Percentiles rank a stretch among this genome's conserved stretches.
phyloP scores from a whole-genome alignment of 2,329 filamentous ascomycete genomes.

The Dactylellina cionopaga region DNA sequence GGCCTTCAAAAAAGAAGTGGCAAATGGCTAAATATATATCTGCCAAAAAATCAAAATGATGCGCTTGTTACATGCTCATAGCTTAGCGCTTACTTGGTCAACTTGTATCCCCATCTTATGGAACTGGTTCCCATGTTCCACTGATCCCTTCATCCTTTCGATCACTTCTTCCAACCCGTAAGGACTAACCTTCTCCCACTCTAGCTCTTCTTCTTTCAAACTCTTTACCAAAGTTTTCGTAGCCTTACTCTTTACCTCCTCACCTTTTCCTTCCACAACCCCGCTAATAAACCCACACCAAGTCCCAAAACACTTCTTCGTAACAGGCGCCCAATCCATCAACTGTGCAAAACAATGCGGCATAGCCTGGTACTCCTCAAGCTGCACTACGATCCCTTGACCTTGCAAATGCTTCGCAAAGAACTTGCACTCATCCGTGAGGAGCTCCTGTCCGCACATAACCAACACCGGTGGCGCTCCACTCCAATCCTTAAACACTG shows the following conservation, averaged over 20 bases:
- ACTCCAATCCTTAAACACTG: slow-evolving; percentile 70
- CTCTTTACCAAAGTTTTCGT: slow-evolving; percentile 64
- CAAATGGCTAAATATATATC: too few species aligned
- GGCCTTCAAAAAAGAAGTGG: too few species aligned
- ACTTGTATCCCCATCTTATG: slow-evolving; percentile 15
- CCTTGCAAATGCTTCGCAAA: slow-evolving; percentile 68
- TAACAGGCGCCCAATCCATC: slow-evolving; percentile 64
- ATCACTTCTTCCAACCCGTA: slow-evolving; percentile 60
- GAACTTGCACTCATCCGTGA: slow-evolving; percentile 70
- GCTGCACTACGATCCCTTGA: slow-evolving; percentile 71
- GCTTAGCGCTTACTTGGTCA: too few species aligned
- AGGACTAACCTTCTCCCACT: slow-evolving; percentile 63
- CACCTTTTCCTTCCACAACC: slow-evolving; percentile 33
- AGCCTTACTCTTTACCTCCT: slow-evolving; percentile 64
- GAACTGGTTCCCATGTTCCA: slow-evolving; percentile 56
- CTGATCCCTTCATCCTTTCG: slow-evolving; percentile 62
- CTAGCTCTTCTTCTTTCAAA: slow-evolving; percentile 62
- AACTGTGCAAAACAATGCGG: slow-evolving; percentile 77
- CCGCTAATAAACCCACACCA: slow-evolving; percentile 69
- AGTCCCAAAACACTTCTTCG: slow-evolving; percentile 66
- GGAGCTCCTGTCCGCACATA: slow-evolving; percentile 75
- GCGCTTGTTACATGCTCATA: too few species aligned
- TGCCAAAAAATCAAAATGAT: too few species aligned
- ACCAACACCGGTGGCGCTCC: slow-evolving; percentile 74
- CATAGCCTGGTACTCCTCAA: slow-evolving; percentile 82